These are phyloP conservation scores for Phlebiopsis flavidoalba DNA, from an alignment of 768 basidiomycete species.

Conservation along the genomic window DNA sequence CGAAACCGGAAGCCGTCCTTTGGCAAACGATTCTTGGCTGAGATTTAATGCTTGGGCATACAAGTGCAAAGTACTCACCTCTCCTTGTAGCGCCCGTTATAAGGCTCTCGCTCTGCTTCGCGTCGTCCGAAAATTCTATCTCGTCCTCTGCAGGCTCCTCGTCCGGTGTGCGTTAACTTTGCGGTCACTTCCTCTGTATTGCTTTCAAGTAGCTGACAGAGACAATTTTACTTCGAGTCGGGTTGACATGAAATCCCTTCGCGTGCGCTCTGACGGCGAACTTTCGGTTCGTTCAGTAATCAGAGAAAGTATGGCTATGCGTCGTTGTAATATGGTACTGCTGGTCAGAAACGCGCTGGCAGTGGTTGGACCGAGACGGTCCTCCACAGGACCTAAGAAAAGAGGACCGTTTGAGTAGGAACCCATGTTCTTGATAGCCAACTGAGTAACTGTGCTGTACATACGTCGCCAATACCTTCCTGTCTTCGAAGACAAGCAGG, in stretches of 20 bases:
- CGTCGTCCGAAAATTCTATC: slow-evolving; percentile 92
- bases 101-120: slow-evolving; percentile 81
- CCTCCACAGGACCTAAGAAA: slow-evolving; percentile 75
- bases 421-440: slow-evolving; percentile 1
- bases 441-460: slow-evolving; percentile 42
- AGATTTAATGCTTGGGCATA: too few relatives aligned
- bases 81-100: slow-evolving; percentile 55
- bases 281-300: slow-evolving; percentile 49
- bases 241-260: slow-evolving; percentile 81
- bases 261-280: slow-evolving; percentile 47
- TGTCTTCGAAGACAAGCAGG: slow-evolving; percentile 83
- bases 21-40: background rate
- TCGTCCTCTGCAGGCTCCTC: slow-evolving; percentile 92
- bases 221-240: slow-evolving; percentile 76
- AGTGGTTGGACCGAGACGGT: slow-evolving; percentile 94
- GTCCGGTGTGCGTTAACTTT: slow-evolving; percentile 88
- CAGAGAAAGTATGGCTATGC: slow-evolving; percentile 58
- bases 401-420: slow-evolving; percentile 14
- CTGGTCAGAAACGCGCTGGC: slow-evolving; percentile 89
- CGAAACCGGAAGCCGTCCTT: slow-evolving; percentile 23
- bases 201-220: slow-evolving; percentile 69
- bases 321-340: slow-evolving; percentile 71
- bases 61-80: slow-evolving; percentile 38
- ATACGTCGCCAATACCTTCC: slow-evolving; percentile 85
- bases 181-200: slow-evolving; percentile 84